Evolutionary conservation across 2,329 filamentous ascomycete genomes (phyloP).

Genomic region (Diaporthe aspalathi): DNA sequence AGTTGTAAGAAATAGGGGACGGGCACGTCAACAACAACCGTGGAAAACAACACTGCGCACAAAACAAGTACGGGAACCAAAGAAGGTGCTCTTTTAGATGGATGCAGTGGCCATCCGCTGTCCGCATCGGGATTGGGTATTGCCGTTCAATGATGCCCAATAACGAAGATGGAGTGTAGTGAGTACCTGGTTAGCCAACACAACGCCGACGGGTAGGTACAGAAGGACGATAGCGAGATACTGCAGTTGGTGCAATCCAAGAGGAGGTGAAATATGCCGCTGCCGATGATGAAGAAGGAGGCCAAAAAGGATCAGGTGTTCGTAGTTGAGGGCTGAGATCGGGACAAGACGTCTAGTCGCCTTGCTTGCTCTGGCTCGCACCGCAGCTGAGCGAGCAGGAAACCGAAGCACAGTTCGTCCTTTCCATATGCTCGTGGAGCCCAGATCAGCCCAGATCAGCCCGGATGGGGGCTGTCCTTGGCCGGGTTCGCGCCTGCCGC

Average conservation of each 20-base stretch:
- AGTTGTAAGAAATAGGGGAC: neutral
- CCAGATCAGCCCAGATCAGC: neutral
- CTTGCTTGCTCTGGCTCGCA: constrained; percentile 1
- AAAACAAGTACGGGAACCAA: neutral
- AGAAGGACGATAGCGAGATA: constrained; percentile 35
- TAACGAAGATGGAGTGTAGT: constrained; percentile 32
- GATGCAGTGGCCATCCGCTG: constrained; percentile 6
- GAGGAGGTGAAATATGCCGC: constrained; percentile 23
- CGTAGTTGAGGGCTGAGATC: neutral
- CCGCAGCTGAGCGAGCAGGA: neutral
- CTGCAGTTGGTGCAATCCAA: constrained; percentile 31
- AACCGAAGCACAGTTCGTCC: constrained; percentile 16
- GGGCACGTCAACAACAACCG: constrained; percentile 23
- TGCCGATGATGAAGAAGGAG: constrained; percentile 9
- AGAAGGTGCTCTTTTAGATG: constrained; percentile 16
- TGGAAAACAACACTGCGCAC: constrained; percentile 30
- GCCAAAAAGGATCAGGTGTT: constrained; percentile 8
- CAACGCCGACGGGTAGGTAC: constrained; percentile 36
- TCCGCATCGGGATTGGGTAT: neutral
- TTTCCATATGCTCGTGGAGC: constrained; percentile 22
- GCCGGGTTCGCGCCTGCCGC: constrained; percentile 13
- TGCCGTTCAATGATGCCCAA: constrained; percentile 36
- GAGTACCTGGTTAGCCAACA: constrained; percentile 28
- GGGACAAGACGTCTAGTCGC: constrained; percentile 8
- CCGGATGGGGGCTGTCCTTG: neutral